These are phyloP conservation scores for Nitzschia putrida DNA, from an alignment of 108 stramenopile species.

Conservation along the genomic window DNA sequence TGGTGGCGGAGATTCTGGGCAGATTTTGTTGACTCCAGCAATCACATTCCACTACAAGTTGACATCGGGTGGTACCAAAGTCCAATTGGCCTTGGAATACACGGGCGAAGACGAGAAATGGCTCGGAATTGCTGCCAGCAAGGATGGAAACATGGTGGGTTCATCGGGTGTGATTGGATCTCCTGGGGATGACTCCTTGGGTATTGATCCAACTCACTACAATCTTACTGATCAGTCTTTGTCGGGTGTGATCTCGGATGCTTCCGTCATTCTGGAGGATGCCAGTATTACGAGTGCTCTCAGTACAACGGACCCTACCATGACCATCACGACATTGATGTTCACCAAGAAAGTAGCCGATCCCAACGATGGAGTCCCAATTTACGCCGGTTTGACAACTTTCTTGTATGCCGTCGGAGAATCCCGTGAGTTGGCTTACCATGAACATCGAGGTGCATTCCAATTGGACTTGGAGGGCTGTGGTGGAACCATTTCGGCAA, in stretches of 20 bases:
- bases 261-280: slow-evolving; percentile 1
- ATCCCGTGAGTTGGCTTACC: slow-evolving; percentile 41
- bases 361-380: slow-evolving; percentile 17
- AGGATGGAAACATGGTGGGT: slow-evolving; percentile 49
- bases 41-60: slow-evolving; percentile 26
- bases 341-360: slow-evolving; percentile 16
- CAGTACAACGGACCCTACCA: neutral
- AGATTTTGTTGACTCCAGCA: slow-evolving; percentile 14
- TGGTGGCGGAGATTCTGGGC: slow-evolving; percentile 9
- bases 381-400: slow-evolving; percentile 23
- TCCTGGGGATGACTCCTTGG: slow-evolving; percentile 13
- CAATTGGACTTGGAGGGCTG: slow-evolving; percentile 31
- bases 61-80: slow-evolving; percentile 1
- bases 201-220: slow-evolving; percentile 5
- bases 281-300: slow-evolving; percentile 24
- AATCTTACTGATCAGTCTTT: slow-evolving; percentile 9
- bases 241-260: neutral
- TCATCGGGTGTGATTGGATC: slow-evolving; percentile 50
- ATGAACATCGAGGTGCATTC: slow-evolving; percentile 37
- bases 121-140: slow-evolving; percentile 43
- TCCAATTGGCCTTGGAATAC: slow-evolving; percentile 18
- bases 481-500: slow-evolving; percentile 10
- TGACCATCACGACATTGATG: neutral
- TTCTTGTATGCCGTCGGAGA: slow-evolving; percentile 50
- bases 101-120: slow-evolving; percentile 25